phyloP scores from a whole-genome alignment of 768 basidiomycete genomes.

The Boletus pseudo-olivaceus region DNA sequence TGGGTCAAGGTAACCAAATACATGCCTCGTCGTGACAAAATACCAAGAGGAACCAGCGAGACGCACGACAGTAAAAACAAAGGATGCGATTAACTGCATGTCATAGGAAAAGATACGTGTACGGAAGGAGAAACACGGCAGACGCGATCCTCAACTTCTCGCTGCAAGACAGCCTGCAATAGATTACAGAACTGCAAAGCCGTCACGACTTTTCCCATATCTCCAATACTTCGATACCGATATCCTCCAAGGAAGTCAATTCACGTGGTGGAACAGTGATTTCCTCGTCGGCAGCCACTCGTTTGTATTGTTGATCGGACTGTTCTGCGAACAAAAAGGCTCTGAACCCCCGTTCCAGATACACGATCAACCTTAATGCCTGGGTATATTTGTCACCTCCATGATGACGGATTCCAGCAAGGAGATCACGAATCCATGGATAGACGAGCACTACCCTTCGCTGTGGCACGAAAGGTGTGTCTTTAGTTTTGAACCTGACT shows the following conservation, averaged over 20 bases:
- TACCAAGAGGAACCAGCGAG: too few species aligned
- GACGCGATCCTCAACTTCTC: too few species aligned
- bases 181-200: neutral
- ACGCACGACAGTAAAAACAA: too few species aligned
- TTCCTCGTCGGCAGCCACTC: conserved; percentile 3
- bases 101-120: too few species aligned
- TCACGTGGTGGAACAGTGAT: neutral
- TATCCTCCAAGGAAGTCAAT: neutral
- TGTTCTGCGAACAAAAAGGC: conserved; percentile 8
- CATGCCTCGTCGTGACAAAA: too few species aligned
- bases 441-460: conserved; percentile 4
- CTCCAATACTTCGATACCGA: neutral
- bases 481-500: neutral
- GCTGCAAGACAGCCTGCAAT: too few species aligned
- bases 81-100: too few species aligned
- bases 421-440: conserved; percentile 11
- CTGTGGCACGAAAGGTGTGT: neutral
- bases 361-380: neutral
- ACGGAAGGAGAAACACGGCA: too few species aligned
- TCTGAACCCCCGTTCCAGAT: conserved; percentile 9
- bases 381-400: neutral
- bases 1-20: too few species aligned
- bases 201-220: conserved; percentile 3
- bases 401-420: neutral
- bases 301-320: conserved; percentile 14